Evolutionary conservation across 176 grass and related monocot species (phyloP), one percentile per base, ranked within the genome.

Genomic region (Carex myosuroides): DNA sequence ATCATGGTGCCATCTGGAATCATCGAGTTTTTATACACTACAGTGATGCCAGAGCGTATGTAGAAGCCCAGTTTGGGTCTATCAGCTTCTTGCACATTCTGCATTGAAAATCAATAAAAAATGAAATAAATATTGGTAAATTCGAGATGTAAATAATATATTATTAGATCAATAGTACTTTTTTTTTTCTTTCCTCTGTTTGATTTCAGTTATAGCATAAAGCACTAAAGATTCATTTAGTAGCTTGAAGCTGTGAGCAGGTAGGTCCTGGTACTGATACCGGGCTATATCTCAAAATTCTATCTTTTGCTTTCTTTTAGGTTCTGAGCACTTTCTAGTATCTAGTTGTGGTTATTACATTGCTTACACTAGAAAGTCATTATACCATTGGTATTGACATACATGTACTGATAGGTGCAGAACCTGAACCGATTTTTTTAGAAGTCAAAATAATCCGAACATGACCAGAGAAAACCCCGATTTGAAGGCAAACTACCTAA

Each of bases 21-120:
- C 1, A 90, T 83, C 1, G 83, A 90, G 54, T 91, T 94, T 65
- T 94, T 94, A 50, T 84, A 77, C 30, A 94, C 90, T 37, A 94
- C 92, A 73, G 92, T 90, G 82, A 94, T 89, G 54, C 92, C 92
- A 87, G 92, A 94, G 84, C 92, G 92, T 84, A 94, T 90, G 30
- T 94, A 94, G 82, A 90, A 91, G 18, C 90, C 92, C 48, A 88
- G 79, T 20, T 86, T 71, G 22, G 90, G 84, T 69, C 79, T 91
- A 11, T 91, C 90, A 55, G 90, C 92, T 88, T 94, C 92, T 89
- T 90, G 87, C 61, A 94, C 92, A 48, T 88, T 91, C 92, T 94
- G 76, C 26, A 84, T 60, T 81, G 69, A 83, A 41, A 94, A 13
- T 1, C 4, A 62, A 88, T 30, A 4, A 12, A 79, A 88, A 29